phyloP scores from a whole-genome alignment of 176 grass and related monocot species.

The Oryza brachyantha region DNA sequence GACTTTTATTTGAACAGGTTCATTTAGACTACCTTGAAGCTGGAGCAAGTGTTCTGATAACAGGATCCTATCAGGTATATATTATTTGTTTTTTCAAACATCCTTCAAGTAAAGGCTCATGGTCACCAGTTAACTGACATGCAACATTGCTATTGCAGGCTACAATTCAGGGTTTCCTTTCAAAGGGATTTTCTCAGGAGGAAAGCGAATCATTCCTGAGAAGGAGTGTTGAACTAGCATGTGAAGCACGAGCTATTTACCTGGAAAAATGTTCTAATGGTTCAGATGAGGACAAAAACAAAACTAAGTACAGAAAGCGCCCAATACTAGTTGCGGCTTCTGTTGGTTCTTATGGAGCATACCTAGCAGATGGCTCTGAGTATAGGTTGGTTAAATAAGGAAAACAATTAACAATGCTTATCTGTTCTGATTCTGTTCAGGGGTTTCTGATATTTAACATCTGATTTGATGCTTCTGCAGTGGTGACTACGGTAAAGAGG shows the following conservation, averaged over 20 bases:
- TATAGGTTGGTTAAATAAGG: constrained; percentile 56
- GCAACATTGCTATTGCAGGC: constrained; percentile 34
- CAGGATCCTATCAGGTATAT: constrained; percentile 87
- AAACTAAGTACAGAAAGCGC: constrained; percentile 9
- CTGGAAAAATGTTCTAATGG: constrained; percentile 21
- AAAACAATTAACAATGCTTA: background rate
- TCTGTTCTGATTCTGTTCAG: background rate
- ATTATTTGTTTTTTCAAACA: background rate
- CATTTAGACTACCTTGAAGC: constrained; percentile 89
- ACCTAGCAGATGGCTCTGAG: constrained; percentile 87
- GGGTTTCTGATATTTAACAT: background rate
- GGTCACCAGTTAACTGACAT: constrained; percentile 1
- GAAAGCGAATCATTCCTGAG: constrained; percentile 58
- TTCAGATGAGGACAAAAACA: constrained; percentile 11
- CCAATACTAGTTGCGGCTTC: constrained; percentile 79
- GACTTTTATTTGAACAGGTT: constrained; percentile 50
- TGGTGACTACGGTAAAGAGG: constrained; percentile 70
- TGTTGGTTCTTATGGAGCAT: constrained; percentile 85
- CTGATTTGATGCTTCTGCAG: constrained; percentile 36
- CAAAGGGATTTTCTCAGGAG: constrained; percentile 60
- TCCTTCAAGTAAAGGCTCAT: background rate
- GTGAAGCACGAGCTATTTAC: constrained; percentile 59
- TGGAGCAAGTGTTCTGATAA: constrained; percentile 69
- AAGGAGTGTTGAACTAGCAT: constrained; percentile 69
- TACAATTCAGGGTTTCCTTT: constrained; percentile 77